Conservation (phyloP, 495 filamentous ascomycete species). For the Pseudomonodictys pantanalensis region DNA sequence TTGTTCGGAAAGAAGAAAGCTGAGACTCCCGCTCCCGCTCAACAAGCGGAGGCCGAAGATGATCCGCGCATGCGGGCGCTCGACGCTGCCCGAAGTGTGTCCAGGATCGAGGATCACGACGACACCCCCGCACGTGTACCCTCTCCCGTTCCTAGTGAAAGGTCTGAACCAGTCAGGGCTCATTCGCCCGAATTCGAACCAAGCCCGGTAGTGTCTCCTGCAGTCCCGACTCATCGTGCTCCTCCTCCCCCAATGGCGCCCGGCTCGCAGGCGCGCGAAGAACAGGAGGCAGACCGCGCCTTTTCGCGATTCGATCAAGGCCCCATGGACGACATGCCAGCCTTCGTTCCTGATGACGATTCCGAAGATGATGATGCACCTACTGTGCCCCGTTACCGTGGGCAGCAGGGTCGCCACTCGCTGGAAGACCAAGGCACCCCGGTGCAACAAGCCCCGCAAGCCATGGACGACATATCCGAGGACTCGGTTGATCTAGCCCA, state of each 20-base stretch:
- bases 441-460: not conserved
- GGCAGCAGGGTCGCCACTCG: not conserved
- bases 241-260: constrained; percentile 51
- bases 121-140: constrained; percentile 33
- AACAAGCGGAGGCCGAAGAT: constrained; percentile 4
- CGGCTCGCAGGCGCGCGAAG: constrained; percentile 63
- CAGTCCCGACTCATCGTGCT: constrained; percentile 52
- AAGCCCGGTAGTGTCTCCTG: constrained; percentile 28
- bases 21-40: constrained; percentile 9
- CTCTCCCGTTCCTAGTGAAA: constrained; percentile 18
- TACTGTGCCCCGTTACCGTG: not conserved
- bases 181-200: constrained; percentile 17
- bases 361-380: constrained; percentile 35
- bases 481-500: constrained; percentile 23
- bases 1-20: constrained; percentile 61
- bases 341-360: constrained; percentile 72
- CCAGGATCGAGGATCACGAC: constrained; percentile 33
- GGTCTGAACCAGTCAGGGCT: constrained; percentile 6
- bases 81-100: constrained; percentile 27
- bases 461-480: constrained; percentile 30
- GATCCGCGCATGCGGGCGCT: not conserved
- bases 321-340: constrained; percentile 80
- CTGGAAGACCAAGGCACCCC: constrained; percentile 11
- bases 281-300: constrained; percentile 61
- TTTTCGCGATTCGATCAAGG: constrained; percentile 90